Evolutionary conservation across 2,329 filamentous ascomycete species (phyloP).

Genomic region (Trichoderma breve): DNA sequence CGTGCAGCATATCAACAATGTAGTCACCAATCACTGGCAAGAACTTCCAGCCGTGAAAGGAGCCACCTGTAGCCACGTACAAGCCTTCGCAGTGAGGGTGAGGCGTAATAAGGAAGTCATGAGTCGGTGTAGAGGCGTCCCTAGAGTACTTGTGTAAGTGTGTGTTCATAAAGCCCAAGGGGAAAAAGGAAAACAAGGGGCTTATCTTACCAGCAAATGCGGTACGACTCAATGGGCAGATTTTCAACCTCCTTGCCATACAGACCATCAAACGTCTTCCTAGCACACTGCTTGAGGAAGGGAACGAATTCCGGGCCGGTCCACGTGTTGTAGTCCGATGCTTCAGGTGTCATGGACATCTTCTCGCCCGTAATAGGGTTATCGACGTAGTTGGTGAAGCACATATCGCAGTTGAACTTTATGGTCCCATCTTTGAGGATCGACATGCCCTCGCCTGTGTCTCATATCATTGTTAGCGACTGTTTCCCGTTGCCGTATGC

Average conservation of each 20-base stretch:
- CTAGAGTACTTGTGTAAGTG: conserved; percentile 35
- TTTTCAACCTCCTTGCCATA: conserved; percentile 42
- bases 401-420: conserved; percentile 61
- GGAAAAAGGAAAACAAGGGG: neutral
- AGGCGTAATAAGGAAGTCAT: conserved; percentile 60
- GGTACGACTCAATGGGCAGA: conserved; percentile 41
- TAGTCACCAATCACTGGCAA: conserved; percentile 62
- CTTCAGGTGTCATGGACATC: conserved; percentile 51
- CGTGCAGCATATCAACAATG: conserved; percentile 49
- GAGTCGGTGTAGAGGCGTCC: conserved; percentile 60
- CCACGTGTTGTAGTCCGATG: conserved; percentile 43
- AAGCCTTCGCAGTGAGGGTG: conserved; percentile 50
- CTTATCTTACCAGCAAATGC: conserved; percentile 49
- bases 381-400: conserved; percentile 53
- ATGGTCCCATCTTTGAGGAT: conserved; percentile 49
- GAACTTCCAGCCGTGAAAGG: conserved; percentile 66
- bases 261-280: conserved; percentile 40
- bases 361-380: conserved; percentile 47
- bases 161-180: conserved; percentile 15
- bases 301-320: conserved; percentile 40
- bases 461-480: conserved; percentile 13
- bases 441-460: conserved; percentile 42
- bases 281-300: conserved; percentile 45
- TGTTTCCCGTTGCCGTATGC: neutral
- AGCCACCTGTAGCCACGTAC: conserved; percentile 61